These are phyloP conservation scores for Mycothermus thermophilus DNA, from an alignment of 495 filamentous ascomycete genomes.

Conservation along the genomic window DNA sequence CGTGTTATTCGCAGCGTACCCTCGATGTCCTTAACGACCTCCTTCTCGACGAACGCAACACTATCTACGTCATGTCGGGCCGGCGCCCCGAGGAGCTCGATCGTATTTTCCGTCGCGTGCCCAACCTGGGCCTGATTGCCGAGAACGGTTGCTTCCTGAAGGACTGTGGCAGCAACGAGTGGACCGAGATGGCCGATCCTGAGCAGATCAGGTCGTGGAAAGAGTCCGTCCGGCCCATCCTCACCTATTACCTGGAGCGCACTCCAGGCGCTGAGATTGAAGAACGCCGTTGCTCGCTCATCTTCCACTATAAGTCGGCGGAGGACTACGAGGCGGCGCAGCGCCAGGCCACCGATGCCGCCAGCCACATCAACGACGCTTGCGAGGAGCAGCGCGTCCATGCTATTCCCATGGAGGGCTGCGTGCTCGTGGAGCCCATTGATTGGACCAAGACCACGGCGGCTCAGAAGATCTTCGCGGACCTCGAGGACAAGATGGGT, in stretches of 20 bases:
- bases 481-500: constrained; percentile 31
- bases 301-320: constrained; percentile 74
- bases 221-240: constrained; percentile 54
- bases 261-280: constrained; percentile 78
- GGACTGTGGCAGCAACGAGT: constrained; percentile 47
- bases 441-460: constrained; percentile 78
- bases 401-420: constrained; percentile 63
- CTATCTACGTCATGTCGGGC: constrained; percentile 88
- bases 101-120: constrained; percentile 61
- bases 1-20: constrained; percentile 39
- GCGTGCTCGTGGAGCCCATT: constrained; percentile 65
- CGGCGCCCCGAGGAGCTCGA: constrained; percentile 78
- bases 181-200: constrained; percentile 60
- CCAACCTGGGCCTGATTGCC: constrained; percentile 70
- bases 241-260: constrained; percentile 78
- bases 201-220: constrained; percentile 61
- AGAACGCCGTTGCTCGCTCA: constrained; percentile 68
- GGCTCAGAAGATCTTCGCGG: constrained; percentile 52
- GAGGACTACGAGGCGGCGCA: constrained; percentile 59
- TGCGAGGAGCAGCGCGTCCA: constrained; percentile 70
- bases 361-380: constrained; percentile 85
- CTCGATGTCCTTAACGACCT: constrained; percentile 68
- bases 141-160: constrained; percentile 87
- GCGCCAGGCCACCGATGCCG: constrained; percentile 72
- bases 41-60: constrained; percentile 59